These are phyloP conservation scores for Malassezia arunalokei DNA, from an alignment of 1,284 basidiomycete species.

Conservation along the genomic window DNA sequence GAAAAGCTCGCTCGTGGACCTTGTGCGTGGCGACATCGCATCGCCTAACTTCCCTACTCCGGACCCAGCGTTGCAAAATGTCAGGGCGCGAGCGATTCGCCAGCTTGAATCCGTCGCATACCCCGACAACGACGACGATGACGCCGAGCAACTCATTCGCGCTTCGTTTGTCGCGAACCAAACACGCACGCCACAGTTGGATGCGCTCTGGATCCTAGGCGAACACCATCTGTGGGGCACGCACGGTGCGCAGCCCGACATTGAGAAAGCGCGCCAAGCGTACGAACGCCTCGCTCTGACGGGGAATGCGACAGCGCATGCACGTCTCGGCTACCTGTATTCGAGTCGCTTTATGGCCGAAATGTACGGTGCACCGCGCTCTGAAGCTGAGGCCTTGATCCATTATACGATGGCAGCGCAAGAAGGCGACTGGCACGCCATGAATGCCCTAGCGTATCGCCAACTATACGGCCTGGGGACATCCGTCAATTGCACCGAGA, in stretches of 20 bases:
- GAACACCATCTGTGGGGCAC: conserved; percentile 43
- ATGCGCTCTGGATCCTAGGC: conserved; percentile 40
- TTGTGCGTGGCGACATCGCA: background rate
- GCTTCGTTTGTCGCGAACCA: background rate
- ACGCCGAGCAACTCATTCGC: conserved; percentile 7
- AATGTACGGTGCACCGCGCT: background rate
- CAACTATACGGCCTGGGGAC: conserved; percentile 83
- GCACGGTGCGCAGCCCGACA: conserved; percentile 29
- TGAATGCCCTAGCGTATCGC: conserved; percentile 87
- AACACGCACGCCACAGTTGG: conserved; percentile 11
- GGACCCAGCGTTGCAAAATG: background rate
- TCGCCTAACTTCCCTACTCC: background rate
- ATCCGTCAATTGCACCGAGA: conserved; percentile 54
- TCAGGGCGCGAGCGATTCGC: conserved; percentile 16
- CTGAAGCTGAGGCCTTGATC: conserved; percentile 56
- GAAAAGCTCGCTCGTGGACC: background rate
- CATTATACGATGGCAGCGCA: conserved; percentile 88
- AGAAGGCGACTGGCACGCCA: conserved; percentile 69
- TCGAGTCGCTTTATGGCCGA: conserved; percentile 13
- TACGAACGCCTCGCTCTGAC: conserved; percentile 24
- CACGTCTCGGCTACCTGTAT: conserved; percentile 36
- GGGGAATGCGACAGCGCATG: conserved; percentile 41
- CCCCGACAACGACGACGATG: conserved; percentile 9
- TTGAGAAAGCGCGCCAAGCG: conserved; percentile 25
- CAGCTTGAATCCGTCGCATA: conserved; percentile 24